Percentiles rank a stretch among this genome's conserved stretches.
Evolutionary conservation across 1,284 basidiomycete genomes (phyloP).

Genomic region (Inonotus obliquus): DNA sequence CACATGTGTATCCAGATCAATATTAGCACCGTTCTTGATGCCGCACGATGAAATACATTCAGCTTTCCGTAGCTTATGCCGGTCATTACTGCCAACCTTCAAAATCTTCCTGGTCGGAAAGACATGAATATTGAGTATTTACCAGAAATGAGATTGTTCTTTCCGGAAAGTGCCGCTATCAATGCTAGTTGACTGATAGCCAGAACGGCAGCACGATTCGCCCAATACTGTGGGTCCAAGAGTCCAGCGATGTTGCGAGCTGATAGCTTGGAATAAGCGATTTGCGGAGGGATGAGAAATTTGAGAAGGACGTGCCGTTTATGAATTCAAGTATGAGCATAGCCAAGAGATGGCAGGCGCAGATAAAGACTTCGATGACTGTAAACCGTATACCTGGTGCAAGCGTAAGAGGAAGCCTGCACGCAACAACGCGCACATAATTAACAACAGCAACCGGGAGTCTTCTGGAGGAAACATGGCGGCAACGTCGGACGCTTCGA

Average conservation of each 20-base stretch:
- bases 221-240: conserved; percentile 4
- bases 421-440: not conserved
- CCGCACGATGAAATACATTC: conserved; percentile 34
- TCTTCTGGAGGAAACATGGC: conserved; percentile 1
- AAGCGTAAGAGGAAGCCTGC: conserved; percentile 1
- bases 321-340: conserved; percentile 9
- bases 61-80: conserved; percentile 43
- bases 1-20: conserved; percentile 32
- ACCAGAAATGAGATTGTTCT: conserved; percentile 45
- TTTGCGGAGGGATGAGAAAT: not conserved
- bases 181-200: conserved; percentile 39
- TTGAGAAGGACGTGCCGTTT: conserved; percentile 2
- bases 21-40: conserved; percentile 30
- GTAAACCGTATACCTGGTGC: not conserved
- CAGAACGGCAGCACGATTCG: conserved; percentile 35
- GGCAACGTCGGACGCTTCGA: not conserved
- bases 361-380: conserved; percentile 4
- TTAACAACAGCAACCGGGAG: conserved; percentile 7
- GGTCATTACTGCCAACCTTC: conserved; percentile 31
- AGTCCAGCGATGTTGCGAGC: not conserved
- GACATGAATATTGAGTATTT: not conserved
- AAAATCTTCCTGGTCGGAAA: not conserved
- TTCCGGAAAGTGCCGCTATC: conserved; percentile 41
- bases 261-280: not conserved
- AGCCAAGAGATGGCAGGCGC: conserved; percentile 1